Evolutionary conservation across 2,329 filamentous ascomycete genomes (phyloP).

Genomic region (Ophiostoma sp.): DNA sequence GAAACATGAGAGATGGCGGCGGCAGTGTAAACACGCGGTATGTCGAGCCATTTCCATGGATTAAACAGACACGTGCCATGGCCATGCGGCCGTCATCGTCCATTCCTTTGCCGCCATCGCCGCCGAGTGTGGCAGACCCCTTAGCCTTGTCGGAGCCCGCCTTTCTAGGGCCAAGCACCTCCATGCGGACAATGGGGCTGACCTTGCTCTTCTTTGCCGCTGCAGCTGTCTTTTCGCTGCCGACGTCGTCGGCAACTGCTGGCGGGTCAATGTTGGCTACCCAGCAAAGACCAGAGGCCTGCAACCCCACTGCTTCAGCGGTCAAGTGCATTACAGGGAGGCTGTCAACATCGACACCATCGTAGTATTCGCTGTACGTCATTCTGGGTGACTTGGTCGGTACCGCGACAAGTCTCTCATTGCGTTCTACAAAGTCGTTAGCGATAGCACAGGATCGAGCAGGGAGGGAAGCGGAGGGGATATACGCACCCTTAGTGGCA

Average conservation of each 20-base stretch:
- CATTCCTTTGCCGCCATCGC: not conserved
- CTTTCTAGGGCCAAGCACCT: constrained; percentile 42
- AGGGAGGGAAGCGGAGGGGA: not conserved
- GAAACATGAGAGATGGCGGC: constrained; percentile 26
- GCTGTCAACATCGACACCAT: not conserved
- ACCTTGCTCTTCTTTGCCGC: constrained; percentile 9
- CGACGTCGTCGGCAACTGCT: not conserved
- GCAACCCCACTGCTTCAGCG: not conserved
- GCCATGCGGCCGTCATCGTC: constrained; percentile 28
- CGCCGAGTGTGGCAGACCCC: not conserved
- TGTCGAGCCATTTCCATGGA: constrained; percentile 44
- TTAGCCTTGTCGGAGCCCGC: constrained; percentile 2
- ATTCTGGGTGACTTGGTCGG: constrained; percentile 20
- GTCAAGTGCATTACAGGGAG: not conserved
- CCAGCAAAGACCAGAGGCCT: constrained; percentile 24
- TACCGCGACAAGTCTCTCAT: constrained; percentile 23
- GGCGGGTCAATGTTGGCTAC: constrained; percentile 13
- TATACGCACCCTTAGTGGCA: constrained; percentile 32
- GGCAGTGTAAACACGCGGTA: constrained; percentile 47
- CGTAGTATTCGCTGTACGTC: constrained; percentile 15
- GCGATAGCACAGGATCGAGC: no score
- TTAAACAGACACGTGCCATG: constrained; percentile 47
- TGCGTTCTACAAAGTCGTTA: constrained; percentile 18
- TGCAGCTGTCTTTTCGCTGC: not conserved
- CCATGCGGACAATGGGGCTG: constrained; percentile 40